phyloP scores from a whole-genome alignment of 768 basidiomycete genomes.

The Mycena polygramma region DNA sequence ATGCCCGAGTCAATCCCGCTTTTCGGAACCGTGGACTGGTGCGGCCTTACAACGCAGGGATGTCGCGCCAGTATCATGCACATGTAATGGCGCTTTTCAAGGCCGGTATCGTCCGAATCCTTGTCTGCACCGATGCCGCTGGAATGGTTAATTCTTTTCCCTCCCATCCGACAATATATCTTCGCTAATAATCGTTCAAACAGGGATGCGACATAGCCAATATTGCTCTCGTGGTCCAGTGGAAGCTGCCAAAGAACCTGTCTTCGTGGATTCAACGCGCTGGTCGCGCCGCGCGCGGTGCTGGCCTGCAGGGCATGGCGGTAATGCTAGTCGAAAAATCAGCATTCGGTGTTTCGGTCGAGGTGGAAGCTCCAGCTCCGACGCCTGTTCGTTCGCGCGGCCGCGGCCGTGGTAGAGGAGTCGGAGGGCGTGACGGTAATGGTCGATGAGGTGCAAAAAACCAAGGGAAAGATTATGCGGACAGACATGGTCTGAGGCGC shows the following conservation, averaged over 20 bases:
- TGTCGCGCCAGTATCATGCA: slow-evolving; percentile 37
- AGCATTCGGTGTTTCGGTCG: background rate
- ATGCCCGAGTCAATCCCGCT: slow-evolving; percentile 20
- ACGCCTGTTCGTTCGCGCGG: background rate
- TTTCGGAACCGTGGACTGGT: slow-evolving; percentile 38
- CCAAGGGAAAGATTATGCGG: background rate
- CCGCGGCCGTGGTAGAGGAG: background rate
- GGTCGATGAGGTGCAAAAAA: background rate
- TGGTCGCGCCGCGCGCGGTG: slow-evolving; percentile 46
- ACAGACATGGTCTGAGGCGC: background rate
- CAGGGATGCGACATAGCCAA: slow-evolving; percentile 43
- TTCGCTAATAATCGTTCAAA: background rate
- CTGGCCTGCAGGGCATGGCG: slow-evolving; percentile 39
- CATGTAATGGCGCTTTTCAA: slow-evolving; percentile 45
- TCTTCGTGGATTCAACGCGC: slow-evolving; percentile 51
- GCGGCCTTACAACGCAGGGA: slow-evolving; percentile 45
- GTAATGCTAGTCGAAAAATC: slow-evolving; percentile 44
- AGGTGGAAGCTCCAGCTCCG: background rate
- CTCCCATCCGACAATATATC: too few species aligned
- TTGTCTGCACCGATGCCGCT: slow-evolving; percentile 54
- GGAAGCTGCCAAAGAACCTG: slow-evolving; percentile 47
- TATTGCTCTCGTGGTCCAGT: slow-evolving; percentile 53
- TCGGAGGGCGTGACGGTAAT: background rate
- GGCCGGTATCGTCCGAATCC: slow-evolving; percentile 41
- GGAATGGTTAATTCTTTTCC: slow-evolving; percentile 45